Conservation (phyloP, 2,329 filamentous ascomycete species). For the Diaporthe citriasiana region DNA sequence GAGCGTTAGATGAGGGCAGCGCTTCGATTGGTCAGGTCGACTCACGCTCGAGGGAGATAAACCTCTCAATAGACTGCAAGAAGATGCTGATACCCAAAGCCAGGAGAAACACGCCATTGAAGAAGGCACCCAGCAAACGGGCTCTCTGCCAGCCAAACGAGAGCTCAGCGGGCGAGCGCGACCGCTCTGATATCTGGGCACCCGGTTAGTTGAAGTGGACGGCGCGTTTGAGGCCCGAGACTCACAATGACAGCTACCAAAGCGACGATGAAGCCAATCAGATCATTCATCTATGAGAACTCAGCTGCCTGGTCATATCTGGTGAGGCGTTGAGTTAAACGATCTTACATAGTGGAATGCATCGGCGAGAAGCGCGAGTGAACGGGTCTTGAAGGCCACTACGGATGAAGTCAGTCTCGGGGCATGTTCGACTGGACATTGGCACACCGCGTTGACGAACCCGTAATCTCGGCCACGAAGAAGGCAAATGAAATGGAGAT, state of each 20-base stretch:
- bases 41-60: slow-evolving; percentile 69
- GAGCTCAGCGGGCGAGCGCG: slow-evolving; percentile 69
- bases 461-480: slow-evolving; percentile 65
- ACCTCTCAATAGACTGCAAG: slow-evolving; percentile 80
- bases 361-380: slow-evolving; percentile 80
- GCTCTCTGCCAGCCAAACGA: slow-evolving; percentile 85
- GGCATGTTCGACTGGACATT: not conserved
- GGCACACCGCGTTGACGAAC: slow-evolving; percentile 51
- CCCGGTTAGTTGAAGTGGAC: slow-evolving; percentile 3
- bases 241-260: slow-evolving; percentile 73
- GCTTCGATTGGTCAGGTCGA: slow-evolving; percentile 10
- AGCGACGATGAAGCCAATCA: slow-evolving; percentile 78
- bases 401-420: slow-evolving; percentile 21
- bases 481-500: slow-evolving; percentile 66
- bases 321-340: not conserved
- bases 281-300: slow-evolving; percentile 72
- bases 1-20: slow-evolving; percentile 33
- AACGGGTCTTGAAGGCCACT: slow-evolving; percentile 79
- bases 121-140: slow-evolving; percentile 81
- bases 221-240: slow-evolving; percentile 14
- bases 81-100: slow-evolving; percentile 80
- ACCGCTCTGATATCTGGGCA: slow-evolving; percentile 69
- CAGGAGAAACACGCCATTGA: slow-evolving; percentile 82
- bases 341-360: slow-evolving; percentile 80
- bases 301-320: not conserved